Conservation (phyloP, 2,329 filamentous ascomycete genomes). For the Teratosphaeriaceae sp. region DNA sequence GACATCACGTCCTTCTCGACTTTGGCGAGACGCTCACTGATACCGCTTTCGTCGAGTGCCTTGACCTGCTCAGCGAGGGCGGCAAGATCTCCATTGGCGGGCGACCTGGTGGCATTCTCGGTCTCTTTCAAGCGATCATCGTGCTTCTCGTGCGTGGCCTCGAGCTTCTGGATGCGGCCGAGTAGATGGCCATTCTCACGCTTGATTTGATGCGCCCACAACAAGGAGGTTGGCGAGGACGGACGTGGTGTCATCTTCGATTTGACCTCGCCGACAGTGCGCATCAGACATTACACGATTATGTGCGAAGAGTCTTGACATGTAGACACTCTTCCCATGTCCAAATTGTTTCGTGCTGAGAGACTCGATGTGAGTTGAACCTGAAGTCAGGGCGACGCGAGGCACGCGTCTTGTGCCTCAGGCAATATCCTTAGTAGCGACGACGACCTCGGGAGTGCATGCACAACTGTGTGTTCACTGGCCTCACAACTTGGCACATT, state of each 20-base stretch:
- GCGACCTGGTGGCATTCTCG: conserved; percentile 7
- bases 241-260: conserved; percentile 8
- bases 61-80: conserved; percentile 14
- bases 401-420: too few species aligned
- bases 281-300: too few species aligned
- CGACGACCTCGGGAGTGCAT: too few species aligned
- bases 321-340: too few species aligned
- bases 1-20: conserved; percentile 6
- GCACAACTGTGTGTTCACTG: too few species aligned
- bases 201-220: conserved; percentile 37
- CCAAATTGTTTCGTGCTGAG: too few species aligned
- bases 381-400: too few species aligned
- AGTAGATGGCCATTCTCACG: conserved; percentile 31
- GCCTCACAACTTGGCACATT: too few species aligned
- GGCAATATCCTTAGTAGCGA: too few species aligned
- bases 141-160: conserved; percentile 14
- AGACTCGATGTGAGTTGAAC: too few species aligned
- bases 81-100: conserved; percentile 7
- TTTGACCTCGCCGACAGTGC: too few species aligned
- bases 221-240: conserved; percentile 22
- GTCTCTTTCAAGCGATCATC: conserved; percentile 10
- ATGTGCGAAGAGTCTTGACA: too few species aligned
- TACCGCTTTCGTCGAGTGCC: conserved; percentile 3
- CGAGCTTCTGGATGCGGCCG: conserved; percentile 30
- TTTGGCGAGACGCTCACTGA: conserved; percentile 4